A percentile compares a stretch with the other conserved stretches of the same genome.
Evolutionary conservation across 2,329 filamentous ascomycete genomes (phyloP).

Genomic region (Didymella lethalis): DNA sequence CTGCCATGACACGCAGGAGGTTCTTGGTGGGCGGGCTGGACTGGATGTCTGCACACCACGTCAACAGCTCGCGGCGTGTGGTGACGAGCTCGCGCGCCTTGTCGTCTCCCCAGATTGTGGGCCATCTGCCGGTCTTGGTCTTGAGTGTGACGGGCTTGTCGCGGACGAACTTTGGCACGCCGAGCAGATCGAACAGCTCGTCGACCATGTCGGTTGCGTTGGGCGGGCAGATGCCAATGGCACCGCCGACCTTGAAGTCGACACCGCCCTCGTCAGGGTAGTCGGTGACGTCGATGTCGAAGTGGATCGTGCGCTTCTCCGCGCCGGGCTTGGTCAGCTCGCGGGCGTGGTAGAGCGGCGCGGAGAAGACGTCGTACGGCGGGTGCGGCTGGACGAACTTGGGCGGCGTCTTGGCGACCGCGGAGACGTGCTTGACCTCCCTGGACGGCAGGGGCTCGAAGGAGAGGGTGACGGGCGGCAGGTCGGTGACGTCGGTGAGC

Average conservation of each 20-base stretch:
- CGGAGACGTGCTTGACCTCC: slow-evolving; percentile 52
- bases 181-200: slow-evolving; percentile 80
- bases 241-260: slow-evolving; percentile 96
- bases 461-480: slow-evolving; percentile 79
- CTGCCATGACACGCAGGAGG: slow-evolving; percentile 83
- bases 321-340: slow-evolving; percentile 88
- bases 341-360: slow-evolving; percentile 82
- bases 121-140: slow-evolving; percentile 86
- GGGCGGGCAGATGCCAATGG: slow-evolving; percentile 90
- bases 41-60: slow-evolving; percentile 94
- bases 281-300: slow-evolving; percentile 94
- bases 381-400: slow-evolving; percentile 93
- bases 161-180: slow-evolving; percentile 81
- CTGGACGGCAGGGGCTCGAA: slow-evolving; percentile 66
- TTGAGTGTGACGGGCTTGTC: slow-evolving; percentile 83
- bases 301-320: slow-evolving; percentile 97
- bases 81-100: slow-evolving; percentile 84
- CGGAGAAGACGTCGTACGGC: slow-evolving; percentile 89
- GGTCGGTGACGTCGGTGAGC: slow-evolving; percentile 73
- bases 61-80: slow-evolving; percentile 88
- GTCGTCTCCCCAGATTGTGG: slow-evolving; percentile 97
- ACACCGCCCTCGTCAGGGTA: slow-evolving; percentile 85
- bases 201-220: slow-evolving; percentile 82
- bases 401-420: slow-evolving; percentile 72
- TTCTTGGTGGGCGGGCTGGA: slow-evolving; percentile 90